Evolutionary conservation across 2,329 filamentous ascomycete species (phyloP), one percentile per base, ranked within the genome.

Genomic region (Aspergillus hortae): DNA sequence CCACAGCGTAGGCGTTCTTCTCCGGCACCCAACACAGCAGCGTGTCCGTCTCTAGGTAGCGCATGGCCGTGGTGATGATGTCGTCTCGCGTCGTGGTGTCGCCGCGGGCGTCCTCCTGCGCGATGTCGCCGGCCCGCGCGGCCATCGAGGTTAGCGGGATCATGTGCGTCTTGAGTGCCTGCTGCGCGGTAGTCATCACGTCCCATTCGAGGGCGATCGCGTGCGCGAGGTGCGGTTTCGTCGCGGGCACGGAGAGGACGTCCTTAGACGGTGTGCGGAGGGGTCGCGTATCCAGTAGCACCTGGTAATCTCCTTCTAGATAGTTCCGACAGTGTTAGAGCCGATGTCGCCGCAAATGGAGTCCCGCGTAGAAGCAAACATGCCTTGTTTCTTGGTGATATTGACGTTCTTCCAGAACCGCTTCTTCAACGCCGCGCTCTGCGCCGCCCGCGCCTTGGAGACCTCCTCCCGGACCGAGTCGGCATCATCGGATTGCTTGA

Each of bases 151-250:
- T 97, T 57, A 99, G 77, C 12, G 94, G 94, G 59, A 96, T 92
- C 44, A 95, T 83, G 73, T 97, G 90, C 53, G 89, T 84, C 69
- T 87, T 89, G 36, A 92, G 81, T 0, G 91, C 90, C 72, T 97
- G 90, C 67, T 92, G 87, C 2, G 88, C 85, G 12, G 88, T 89
- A 21, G 86, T 81, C 55, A 99, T 81, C 45, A 87, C 79, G 68
- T 96, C 92, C 94, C 94, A 99, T 77, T 99, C 94, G 42, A 95
- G 75, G 3, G 92, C 94, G 56, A 99, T 85, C 51, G 90, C 89
- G 42, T 86, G 80, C 21, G 92, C 92, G 36, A 97, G 86, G 64
- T 90, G 82, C 30, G 85, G 85, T 74, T 96, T 97, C 51, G 80
- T 81, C 1, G 75, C 63, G 0, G 94, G 92, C 25, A 97, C 65